Conservation (phyloP, 257 asterid species). For the Echites panduratus region DNA sequence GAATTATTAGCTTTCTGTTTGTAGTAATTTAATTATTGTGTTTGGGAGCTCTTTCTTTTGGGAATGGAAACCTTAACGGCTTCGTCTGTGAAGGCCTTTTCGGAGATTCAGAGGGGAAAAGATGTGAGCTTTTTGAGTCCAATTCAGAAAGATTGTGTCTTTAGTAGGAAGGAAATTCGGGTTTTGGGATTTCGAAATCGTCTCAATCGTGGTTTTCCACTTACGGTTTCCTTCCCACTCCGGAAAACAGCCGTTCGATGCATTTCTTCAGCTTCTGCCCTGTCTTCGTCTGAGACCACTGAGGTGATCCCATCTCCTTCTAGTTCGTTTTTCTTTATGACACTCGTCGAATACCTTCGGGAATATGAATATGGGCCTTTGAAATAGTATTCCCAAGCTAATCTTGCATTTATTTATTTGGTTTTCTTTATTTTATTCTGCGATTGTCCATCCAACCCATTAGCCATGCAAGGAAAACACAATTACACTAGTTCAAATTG, state of each 20-base stretch:
- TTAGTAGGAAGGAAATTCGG: constrained; percentile 19
- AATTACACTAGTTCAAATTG: background rate
- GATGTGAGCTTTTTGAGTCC: constrained; percentile 17
- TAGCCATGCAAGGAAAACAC: background rate
- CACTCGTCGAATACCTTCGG: background rate
- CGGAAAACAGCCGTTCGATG: constrained; percentile 22
- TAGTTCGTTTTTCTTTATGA: background rate
- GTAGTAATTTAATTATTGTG: background rate
- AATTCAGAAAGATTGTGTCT: constrained; percentile 13
- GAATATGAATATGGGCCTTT: background rate
- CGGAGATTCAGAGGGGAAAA: constrained; percentile 22
- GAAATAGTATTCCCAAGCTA: background rate
- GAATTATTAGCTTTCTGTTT: background rate
- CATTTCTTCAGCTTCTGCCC: constrained; percentile 29
- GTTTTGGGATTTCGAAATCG: constrained; percentile 30
- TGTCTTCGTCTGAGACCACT: constrained; percentile 14
- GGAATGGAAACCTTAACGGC: constrained; percentile 48
- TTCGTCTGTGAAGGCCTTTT: constrained; percentile 27
- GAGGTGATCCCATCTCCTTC: constrained; percentile 28
- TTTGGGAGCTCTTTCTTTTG: background rate
- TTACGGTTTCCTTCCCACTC: constrained; percentile 17
- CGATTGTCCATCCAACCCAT: background rate
- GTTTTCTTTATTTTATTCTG: background rate
- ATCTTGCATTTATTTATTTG: background rate
- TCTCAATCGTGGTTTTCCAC: constrained; percentile 14